Evolutionary conservation across 2,329 filamentous ascomycete species (phyloP), one percentile per base, ranked within the genome.

Genomic region (Pseudocercospora vitis): DNA sequence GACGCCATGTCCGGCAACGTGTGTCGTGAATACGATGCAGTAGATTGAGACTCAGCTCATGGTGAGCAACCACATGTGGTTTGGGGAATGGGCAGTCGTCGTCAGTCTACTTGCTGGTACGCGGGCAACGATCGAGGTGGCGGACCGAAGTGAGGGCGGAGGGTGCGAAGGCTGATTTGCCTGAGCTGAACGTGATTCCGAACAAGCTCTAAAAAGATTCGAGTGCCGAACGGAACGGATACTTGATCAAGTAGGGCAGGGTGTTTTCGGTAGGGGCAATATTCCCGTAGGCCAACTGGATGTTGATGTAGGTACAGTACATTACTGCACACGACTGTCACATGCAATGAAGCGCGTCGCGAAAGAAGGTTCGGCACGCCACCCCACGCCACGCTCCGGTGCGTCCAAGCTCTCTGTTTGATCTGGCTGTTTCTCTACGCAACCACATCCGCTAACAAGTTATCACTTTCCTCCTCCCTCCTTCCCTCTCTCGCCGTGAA

Each of bases 1-100:
- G 66, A 62, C 33, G 59, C 61, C 61, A 65, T 58, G 35, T 21
- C 47, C 45, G 26, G 11, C n/a, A 39, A 16, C 6, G 16, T 37
- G n/a, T 14, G 37, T 37, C 29, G 46, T 37, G 4, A 32, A n/a
- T 24, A 23, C 49, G 14, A 18, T 29, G 49, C 14, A 14, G 16
- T 14, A 32, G 7, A 12, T 18, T 18, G 6, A 11, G 6, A 7
- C 26, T 42, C 24, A 32, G 49, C 29, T 52, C 37, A 42, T 42
- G 8, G 19, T 42, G 37, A 42, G 37, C 37, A 42, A 37, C 16
- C 3, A 7, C 18, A 40, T 40, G 9, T 6, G 19, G 37, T 40
- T 24, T 40, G 37, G 6, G 33, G 16, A 18, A 18, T 7, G 12
- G 14, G 7, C 11, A 18, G 14, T 19, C 6, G 33, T 19, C 6